phyloP scores from a whole-genome alignment of 2,329 filamentous ascomycete genomes.

The Exophiala viscosa region DNA sequence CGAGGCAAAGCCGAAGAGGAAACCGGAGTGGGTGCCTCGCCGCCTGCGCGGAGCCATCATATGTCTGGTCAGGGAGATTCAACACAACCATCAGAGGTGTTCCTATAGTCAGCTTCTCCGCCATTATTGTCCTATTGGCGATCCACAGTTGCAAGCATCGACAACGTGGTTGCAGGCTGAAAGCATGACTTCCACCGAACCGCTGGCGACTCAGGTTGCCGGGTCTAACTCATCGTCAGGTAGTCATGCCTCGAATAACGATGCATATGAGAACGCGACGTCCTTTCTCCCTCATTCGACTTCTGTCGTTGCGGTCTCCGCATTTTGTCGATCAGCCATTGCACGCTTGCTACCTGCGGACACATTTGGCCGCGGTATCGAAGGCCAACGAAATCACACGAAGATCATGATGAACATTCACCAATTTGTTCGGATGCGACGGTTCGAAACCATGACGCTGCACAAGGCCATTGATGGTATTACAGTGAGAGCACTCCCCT shows the following conservation, averaged over 20 bases:
- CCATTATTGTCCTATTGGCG: conserved; percentile 67
- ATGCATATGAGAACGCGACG: conserved; percentile 10
- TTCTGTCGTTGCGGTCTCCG: conserved; percentile 66
- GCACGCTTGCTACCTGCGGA: conserved; percentile 66
- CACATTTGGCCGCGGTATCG: conserved; percentile 65
- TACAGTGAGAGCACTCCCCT: conserved; percentile 67
- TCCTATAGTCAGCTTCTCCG: conserved; percentile 74
- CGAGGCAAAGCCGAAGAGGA: conserved; percentile 2
- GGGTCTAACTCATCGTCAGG: background rate
- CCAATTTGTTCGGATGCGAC: conserved; percentile 69
- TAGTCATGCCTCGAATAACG: background rate
- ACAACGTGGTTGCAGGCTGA: background rate
- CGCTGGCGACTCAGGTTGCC: conserved; percentile 10
- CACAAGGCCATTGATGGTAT: conserved; percentile 74
- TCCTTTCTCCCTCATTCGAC: conserved; percentile 49
- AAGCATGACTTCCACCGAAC: background rate
- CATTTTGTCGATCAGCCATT: conserved; percentile 78
- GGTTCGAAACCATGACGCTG: conserved; percentile 75
- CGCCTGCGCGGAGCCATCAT: conserved; percentile 60
- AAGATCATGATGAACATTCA: conserved; percentile 67
- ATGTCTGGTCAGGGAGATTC: conserved; percentile 63
- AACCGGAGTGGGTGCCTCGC: conserved; percentile 33
- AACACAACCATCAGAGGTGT: conserved; percentile 68
- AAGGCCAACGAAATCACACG: conserved; percentile 57
- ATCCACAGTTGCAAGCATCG: background rate